Evolutionary conservation across 495 filamentous ascomycete genomes (phyloP).

Genomic region (Tuber magnatum): DNA sequence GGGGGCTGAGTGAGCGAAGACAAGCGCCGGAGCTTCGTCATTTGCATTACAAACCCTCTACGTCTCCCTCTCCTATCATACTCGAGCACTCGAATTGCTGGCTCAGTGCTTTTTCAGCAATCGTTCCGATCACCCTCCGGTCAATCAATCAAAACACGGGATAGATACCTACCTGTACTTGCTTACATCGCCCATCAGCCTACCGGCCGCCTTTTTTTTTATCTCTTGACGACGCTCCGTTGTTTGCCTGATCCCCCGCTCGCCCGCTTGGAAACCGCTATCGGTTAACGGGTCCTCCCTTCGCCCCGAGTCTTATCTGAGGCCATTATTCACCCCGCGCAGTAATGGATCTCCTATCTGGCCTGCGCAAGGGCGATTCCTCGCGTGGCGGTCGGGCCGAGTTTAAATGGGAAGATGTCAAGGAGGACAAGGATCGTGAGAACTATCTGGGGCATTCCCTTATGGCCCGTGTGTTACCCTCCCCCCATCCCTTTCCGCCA

Average conservation of each 20-base stretch:
- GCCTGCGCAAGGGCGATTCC: constrained; percentile 77
- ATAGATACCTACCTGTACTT: neutral
- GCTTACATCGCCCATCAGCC: neutral
- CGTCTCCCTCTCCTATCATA: neutral
- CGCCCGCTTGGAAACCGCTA: neutral
- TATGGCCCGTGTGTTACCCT: constrained; percentile 57
- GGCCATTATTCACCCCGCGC: neutral
- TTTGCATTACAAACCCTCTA: neutral
- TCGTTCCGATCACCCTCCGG: neutral
- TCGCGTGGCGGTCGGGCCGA: constrained; percentile 86
- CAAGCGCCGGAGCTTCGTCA: neutral
- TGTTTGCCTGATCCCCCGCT: neutral
- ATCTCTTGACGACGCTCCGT: neutral
- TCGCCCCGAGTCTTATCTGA: neutral
- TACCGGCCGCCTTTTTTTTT: neutral
- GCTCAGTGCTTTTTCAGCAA: neutral
- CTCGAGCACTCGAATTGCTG: neutral
- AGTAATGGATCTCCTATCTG: constrained; percentile 85
- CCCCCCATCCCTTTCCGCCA: neutral
- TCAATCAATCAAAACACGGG: neutral
- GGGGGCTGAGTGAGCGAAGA: neutral
- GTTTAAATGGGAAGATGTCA: constrained; percentile 95
- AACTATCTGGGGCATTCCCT: constrained; percentile 96
- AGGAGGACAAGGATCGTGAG: constrained; percentile 76
- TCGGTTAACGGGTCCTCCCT: neutral